Conservation (phyloP, 345 rosid genomes). For the Passiflora organensis region DNA sequence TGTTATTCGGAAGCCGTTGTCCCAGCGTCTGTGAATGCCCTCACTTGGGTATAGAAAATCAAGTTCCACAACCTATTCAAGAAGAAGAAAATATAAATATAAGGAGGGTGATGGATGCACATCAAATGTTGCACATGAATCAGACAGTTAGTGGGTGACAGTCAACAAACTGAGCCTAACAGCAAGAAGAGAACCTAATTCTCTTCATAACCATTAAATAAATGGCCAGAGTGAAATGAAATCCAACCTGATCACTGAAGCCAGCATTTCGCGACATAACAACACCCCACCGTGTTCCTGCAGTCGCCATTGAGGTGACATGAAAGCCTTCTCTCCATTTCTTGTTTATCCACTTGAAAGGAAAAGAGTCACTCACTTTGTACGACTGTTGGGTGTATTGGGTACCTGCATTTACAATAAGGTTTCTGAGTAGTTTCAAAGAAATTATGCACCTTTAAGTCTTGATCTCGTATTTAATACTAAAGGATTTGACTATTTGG, state of each 20-base stretch:
- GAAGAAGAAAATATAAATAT: not conserved
- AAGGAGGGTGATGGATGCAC: no score
- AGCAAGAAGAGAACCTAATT: no score
- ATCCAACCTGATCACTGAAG: constrained; percentile 26
- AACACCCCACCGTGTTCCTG: constrained; percentile 32
- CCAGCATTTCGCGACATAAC: constrained; percentile 40
- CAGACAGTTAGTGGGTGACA: no score
- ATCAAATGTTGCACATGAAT: no score
- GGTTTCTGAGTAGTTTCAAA: not conserved
- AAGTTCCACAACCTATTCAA: constrained; percentile 37
- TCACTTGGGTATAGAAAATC: constrained; percentile 42
- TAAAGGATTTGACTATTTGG: no score
- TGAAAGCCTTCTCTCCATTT: constrained; percentile 36
- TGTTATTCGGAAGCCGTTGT: constrained; percentile 32
- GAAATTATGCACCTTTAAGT: not conserved
- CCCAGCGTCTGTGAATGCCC: constrained; percentile 41
- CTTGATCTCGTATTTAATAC: not conserved
- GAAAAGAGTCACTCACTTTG: constrained; percentile 33
- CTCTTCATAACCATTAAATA: no score
- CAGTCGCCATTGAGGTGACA: constrained; percentile 36
- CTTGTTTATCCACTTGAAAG: constrained; percentile 36
- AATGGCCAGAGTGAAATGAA: not conserved
- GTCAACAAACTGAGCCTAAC: no score
- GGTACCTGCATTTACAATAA: constrained; percentile 17
- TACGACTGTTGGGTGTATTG: constrained; percentile 34